These are phyloP conservation scores for Beauveria medogensis DNA, from an alignment of 2,329 filamentous ascomycete species.

Conservation along the genomic window DNA sequence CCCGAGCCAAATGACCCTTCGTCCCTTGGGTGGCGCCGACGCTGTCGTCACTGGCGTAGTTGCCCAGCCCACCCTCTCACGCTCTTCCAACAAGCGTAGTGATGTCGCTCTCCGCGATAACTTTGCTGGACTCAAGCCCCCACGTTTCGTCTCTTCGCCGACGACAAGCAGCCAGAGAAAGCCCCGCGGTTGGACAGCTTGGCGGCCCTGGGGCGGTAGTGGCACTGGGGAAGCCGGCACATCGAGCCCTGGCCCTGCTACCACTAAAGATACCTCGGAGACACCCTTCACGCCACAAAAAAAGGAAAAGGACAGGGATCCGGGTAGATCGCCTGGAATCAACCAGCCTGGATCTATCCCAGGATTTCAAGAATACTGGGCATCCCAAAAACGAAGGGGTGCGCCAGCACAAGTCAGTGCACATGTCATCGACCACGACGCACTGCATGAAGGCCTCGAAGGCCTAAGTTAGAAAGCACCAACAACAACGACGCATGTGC, in stretches of 20 bases:
- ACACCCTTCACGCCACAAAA: conserved; percentile 9
- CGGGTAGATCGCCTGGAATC: conserved; percentile 58
- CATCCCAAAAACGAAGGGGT: conserved; percentile 40
- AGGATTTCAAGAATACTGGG: conserved; percentile 56
- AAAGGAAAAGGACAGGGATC: conserved; percentile 26
- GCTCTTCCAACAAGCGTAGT: conserved; percentile 37
- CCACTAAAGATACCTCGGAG: background rate
- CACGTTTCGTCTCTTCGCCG: conserved; percentile 24
- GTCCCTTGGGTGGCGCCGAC: conserved; percentile 45
- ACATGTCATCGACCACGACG: conserved; percentile 49
- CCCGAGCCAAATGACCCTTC: conserved; percentile 63
- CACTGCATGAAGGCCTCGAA: conserved; percentile 50
- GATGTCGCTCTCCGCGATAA: conserved; percentile 52
- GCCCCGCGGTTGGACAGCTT: conserved; percentile 29
- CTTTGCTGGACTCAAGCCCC: conserved; percentile 31
- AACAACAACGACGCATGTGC: background rate
- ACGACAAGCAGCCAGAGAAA: conserved; percentile 17
- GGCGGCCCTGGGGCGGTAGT: conserved; percentile 44
- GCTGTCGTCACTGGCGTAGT: conserved; percentile 51
- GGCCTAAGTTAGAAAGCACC: conserved; percentile 16
- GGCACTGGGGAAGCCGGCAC: conserved; percentile 16
- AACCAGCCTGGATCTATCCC: conserved; percentile 71
- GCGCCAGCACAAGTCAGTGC: conserved; percentile 51
- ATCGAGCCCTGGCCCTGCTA: background rate
- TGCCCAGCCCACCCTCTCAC: conserved; percentile 50